Percentiles rank a stretch among this genome's conserved stretches.
Evolutionary conservation across 2,329 filamentous ascomycete species (phyloP).

Genomic region (Monosporascus ibericus): DNA sequence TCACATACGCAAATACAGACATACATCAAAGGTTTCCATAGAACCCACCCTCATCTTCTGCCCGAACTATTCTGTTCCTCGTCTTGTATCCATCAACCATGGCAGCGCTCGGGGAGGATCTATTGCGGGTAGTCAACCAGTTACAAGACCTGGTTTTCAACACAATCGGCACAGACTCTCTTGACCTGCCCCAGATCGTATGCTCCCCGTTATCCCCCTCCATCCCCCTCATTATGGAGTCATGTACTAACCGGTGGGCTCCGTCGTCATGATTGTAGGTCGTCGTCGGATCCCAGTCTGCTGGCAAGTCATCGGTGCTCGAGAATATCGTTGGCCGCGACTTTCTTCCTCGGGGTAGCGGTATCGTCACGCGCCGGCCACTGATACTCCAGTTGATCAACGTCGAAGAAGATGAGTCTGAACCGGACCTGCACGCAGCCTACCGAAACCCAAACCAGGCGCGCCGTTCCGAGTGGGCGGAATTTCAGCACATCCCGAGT

Average conservation of each 20-base stretch:
- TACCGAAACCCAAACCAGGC: slow-evolving; percentile 73
- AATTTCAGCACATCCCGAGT: slow-evolving; percentile 92
- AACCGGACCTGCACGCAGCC: slow-evolving; percentile 58
- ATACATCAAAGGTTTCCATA: background rate
- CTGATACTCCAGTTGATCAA: slow-evolving; percentile 98
- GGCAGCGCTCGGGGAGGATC: slow-evolving; percentile 92
- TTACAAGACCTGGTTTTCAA: slow-evolving; percentile 98
- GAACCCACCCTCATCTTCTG: background rate
- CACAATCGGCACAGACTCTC: slow-evolving; percentile 96
- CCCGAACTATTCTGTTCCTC: background rate
- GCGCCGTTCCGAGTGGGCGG: slow-evolving; percentile 71
- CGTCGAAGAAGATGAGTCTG: slow-evolving; percentile 69
- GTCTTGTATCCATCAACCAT: slow-evolving; percentile 42
- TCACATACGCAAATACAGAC: background rate
- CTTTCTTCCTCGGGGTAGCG: slow-evolving; percentile 91
- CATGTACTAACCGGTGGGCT: slow-evolving; percentile 6
- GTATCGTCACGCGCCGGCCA: slow-evolving; percentile 90
- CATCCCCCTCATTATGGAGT: slow-evolving; percentile 5
- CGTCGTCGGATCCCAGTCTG: slow-evolving; percentile 96
- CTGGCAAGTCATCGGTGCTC: slow-evolving; percentile 95
- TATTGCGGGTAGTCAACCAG: slow-evolving; percentile 95
- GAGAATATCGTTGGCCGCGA: slow-evolving; percentile 98
- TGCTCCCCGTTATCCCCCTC: slow-evolving; percentile 28
- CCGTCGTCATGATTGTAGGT: slow-evolving; percentile 52
- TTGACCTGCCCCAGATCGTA: slow-evolving; percentile 98